These are phyloP conservation scores for Candida nonsorbophila DNA, from an alignment of 805 yeast species.

Conservation along the genomic window DNA sequence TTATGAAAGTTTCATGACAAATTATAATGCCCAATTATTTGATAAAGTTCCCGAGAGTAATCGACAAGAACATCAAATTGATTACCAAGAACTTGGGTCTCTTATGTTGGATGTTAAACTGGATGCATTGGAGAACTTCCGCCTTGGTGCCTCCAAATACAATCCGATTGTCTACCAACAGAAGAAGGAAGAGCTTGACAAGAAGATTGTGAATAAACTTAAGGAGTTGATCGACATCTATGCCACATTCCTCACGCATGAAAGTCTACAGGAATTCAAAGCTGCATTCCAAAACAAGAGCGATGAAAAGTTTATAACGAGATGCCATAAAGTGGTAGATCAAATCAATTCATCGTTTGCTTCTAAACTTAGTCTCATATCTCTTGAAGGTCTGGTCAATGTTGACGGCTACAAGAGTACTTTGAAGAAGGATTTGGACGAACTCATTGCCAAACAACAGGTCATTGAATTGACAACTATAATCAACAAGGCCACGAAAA, in stretches of 20 bases:
- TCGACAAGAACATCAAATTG: conserved; percentile 16
- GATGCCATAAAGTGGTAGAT: conserved; percentile 4
- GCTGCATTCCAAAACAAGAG: conserved; percentile 5
- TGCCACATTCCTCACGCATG: conserved; percentile 12
- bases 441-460: conserved; percentile 33
- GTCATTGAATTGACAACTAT: conserved; percentile 25
- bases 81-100: conserved; percentile 43
- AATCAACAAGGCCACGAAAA: conserved; percentile 39
- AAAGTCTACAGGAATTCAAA: conserved; percentile 11
- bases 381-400: conserved; percentile 22
- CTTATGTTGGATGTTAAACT: conserved; percentile 39
- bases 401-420: conserved; percentile 13
- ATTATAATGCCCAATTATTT: conserved; percentile 11
- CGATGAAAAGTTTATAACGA: conserved; percentile 12
- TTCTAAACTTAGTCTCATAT: conserved; percentile 12
- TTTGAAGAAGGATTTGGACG: conserved; percentile 32
- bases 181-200: conserved; percentile 48
- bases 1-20: conserved; percentile 21
- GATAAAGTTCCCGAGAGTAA: conserved; percentile 2
- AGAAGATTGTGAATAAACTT: conserved; percentile 25
- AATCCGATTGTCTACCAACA: conserved; percentile 59
- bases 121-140: conserved; percentile 50
- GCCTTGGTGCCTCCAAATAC: conserved; percentile 73
- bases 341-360: conserved; percentile 8
- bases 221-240: conserved; percentile 33